Evolutionary conservation across 2,329 filamentous ascomycete species (phyloP).

Genomic region (Fusarium sororula): DNA sequence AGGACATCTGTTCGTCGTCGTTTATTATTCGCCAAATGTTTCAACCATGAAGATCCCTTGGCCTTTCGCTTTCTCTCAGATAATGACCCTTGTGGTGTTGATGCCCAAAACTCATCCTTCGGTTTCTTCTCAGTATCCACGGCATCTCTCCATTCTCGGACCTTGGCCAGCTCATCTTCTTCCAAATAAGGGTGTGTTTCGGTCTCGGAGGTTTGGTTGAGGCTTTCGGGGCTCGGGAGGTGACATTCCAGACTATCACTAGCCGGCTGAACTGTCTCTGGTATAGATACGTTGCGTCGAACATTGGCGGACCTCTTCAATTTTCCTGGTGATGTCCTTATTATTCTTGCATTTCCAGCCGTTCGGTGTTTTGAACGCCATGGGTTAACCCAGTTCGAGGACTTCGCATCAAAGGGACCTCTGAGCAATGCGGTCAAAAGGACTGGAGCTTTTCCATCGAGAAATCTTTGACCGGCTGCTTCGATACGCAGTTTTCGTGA

Average conservation of each 20-base stretch:
- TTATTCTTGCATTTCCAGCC: neutral
- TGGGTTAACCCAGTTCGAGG: constrained; percentile 47
- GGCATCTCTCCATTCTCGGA: constrained; percentile 47
- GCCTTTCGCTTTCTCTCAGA: constrained; percentile 41
- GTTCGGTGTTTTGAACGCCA: constrained; percentile 46
- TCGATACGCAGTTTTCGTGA: constrained; percentile 65
- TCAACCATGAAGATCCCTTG: constrained; percentile 47
- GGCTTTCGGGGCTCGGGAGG: constrained; percentile 54
- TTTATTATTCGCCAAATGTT: constrained; percentile 46
- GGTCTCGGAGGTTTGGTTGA: constrained; percentile 46
- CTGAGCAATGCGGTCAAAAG: constrained; percentile 68
- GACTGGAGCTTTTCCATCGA: constrained; percentile 63
- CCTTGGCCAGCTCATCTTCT: constrained; percentile 44
- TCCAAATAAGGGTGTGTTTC: constrained; percentile 45
- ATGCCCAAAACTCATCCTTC: constrained; percentile 36
- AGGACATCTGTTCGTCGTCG: constrained; percentile 37
- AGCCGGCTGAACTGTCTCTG: constrained; percentile 16
- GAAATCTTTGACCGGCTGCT: constrained; percentile 64
- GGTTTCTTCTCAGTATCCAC: constrained; percentile 19
- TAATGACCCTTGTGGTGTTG: constrained; percentile 18
- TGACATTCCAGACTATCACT: constrained; percentile 48
- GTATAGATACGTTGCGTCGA: constrained; percentile 25
- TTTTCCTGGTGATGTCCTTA: constrained; percentile 30
- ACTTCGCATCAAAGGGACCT: constrained; percentile 65
- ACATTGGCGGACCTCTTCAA: constrained; percentile 17